Conservation (phyloP, 179 eudicot species). For the Gypsophila paniculata region DNA sequence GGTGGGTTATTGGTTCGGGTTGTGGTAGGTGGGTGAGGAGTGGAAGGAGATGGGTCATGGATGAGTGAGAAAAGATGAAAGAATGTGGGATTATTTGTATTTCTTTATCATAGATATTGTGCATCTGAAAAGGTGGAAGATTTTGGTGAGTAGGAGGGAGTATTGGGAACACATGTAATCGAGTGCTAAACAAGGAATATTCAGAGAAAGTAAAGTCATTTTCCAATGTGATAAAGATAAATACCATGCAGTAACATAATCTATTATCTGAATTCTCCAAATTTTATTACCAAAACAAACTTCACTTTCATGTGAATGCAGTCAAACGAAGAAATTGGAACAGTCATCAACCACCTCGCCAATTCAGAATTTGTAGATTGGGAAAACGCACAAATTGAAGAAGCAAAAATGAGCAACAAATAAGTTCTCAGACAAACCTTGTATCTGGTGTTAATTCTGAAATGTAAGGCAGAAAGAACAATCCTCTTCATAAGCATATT, state of each 20-base stretch:
- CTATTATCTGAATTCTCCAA: background rate
- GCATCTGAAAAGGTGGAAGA: too few species aligned
- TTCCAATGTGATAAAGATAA: background rate
- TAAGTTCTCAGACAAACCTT: conserved; percentile 48
- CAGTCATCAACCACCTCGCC: background rate
- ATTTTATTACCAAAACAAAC: background rate
- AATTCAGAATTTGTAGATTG: background rate
- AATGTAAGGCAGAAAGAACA: conserved; percentile 96
- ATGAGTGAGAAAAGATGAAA: too few species aligned
- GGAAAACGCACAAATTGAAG: background rate
- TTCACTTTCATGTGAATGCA: background rate
- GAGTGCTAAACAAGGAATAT: background rate
- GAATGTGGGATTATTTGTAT: too few species aligned
- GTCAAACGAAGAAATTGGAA: background rate
- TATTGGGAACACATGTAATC: background rate
- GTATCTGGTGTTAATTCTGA: conserved; percentile 95
- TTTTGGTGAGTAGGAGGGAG: too few species aligned
- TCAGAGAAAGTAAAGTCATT: background rate
- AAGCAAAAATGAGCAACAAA: background rate
- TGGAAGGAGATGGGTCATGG: too few species aligned
- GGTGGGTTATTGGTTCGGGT: too few species aligned
- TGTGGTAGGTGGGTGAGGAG: too few species aligned
- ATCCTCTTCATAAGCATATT: conserved; percentile 98
- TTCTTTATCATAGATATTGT: too few species aligned
- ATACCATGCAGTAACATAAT: background rate